Conservation (phyloP, 441 rosid species). For the Theobroma grandiflorum region DNA sequence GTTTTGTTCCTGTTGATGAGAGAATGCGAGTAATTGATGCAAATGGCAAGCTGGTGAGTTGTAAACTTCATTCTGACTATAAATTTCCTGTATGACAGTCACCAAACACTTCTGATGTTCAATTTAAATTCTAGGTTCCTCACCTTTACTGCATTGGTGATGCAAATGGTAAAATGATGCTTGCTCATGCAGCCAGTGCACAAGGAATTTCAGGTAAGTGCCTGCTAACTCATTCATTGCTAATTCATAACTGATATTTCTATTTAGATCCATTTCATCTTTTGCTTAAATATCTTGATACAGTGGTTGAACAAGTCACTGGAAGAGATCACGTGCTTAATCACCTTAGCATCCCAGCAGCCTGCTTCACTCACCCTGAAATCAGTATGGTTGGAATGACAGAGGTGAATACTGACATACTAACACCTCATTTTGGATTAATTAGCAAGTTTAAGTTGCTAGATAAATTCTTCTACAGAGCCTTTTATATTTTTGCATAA, state of each 20-base stretch:
- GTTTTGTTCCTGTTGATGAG: slow-evolving; percentile 95
- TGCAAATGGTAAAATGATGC: slow-evolving; percentile 99
- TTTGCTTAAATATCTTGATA: slow-evolving; percentile 28
- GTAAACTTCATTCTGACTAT: slow-evolving; percentile 3
- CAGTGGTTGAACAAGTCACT: slow-evolving; percentile 94
- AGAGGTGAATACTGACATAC: slow-evolving; percentile 58
- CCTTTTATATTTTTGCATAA: not conserved
- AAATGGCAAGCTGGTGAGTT: slow-evolving; percentile 73
- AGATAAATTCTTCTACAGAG: not conserved
- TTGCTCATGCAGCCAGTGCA: slow-evolving; percentile 99
- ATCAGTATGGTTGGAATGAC: slow-evolving; percentile 99
- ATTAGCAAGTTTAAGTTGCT: not conserved
- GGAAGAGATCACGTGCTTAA: slow-evolving; percentile 93
- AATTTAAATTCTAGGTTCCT: slow-evolving; percentile 62
- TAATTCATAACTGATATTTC: slow-evolving; percentile 20
- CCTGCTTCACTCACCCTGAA: slow-evolving; percentile 99
- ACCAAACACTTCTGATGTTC: slow-evolving; percentile 16
- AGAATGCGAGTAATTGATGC: slow-evolving; percentile 88
- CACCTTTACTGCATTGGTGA: slow-evolving; percentile 87
- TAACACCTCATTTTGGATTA: not conserved
- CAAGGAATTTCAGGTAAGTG: slow-evolving; percentile 96
- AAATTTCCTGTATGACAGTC: not conserved
- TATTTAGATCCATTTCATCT: slow-evolving; percentile 23
- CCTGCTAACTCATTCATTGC: slow-evolving; percentile 8
- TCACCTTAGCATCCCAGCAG: slow-evolving; percentile 96